phyloP scores from a whole-genome alignment of 2,329 filamentous ascomycete species.

The Neurospora sp. region DNA sequence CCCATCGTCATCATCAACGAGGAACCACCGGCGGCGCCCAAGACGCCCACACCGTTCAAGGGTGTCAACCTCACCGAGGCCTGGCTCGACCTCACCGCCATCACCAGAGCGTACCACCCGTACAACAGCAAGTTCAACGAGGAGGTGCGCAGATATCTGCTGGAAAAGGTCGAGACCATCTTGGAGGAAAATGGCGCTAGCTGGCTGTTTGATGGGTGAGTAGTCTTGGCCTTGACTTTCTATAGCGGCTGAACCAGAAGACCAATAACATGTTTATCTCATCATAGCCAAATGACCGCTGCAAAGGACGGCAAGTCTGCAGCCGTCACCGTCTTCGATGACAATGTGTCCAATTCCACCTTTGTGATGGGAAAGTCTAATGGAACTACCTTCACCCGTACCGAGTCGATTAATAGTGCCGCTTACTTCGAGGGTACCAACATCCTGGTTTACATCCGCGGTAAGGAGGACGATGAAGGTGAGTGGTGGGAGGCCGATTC shows the following conservation, averaged over 20 bases:
- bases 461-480: constrained; percentile 61
- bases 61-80: constrained; percentile 78
- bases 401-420: constrained; percentile 19
- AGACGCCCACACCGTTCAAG: constrained; percentile 35
- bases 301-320: constrained; percentile 5
- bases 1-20: constrained; percentile 67
- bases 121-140: constrained; percentile 85
- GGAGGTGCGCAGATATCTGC: constrained; percentile 64
- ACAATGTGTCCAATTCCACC: constrained; percentile 70
- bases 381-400: background rate
- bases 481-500: constrained; percentile 57
- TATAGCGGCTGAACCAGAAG: background rate
- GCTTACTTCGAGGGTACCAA: constrained; percentile 92
- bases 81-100: constrained; percentile 70
- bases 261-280: background rate
- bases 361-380: constrained; percentile 32
- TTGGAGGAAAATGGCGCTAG: constrained; percentile 48
- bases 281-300: background rate
- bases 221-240: constrained; percentile 1
- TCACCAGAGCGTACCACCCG: constrained; percentile 72
- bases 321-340: constrained; percentile 59
- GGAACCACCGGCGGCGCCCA: constrained; percentile 59
- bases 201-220: constrained; percentile 31
- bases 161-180: constrained; percentile 62
- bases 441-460: constrained; percentile 83